Percentiles rank a stretch among this genome's conserved stretches.
Conservation (phyloP, 2,329 filamentous ascomycete species). For the Xylaria multiplex region DNA sequence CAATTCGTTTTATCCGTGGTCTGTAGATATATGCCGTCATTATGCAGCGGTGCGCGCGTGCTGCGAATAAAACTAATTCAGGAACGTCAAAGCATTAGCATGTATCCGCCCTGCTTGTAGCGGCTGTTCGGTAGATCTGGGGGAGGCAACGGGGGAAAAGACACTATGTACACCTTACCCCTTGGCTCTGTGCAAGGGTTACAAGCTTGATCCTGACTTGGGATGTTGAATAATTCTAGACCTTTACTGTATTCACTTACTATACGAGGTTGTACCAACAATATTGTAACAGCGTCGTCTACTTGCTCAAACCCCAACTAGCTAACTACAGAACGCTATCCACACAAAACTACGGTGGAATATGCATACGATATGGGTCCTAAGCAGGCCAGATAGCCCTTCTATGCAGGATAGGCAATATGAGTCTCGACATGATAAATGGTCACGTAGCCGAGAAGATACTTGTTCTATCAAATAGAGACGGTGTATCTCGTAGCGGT, state of each 20-base stretch:
- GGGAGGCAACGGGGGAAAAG: conserved; percentile 19
- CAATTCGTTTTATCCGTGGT: conserved; percentile 2
- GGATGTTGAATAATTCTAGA: not conserved
- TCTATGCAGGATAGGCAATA: not conserved
- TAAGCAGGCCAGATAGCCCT: not conserved
- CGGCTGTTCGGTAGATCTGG: conserved; percentile 22
- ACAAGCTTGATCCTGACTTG: not conserved
- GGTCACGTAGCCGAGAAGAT: not conserved
- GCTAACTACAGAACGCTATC: too few species aligned
- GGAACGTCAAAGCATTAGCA: conserved; percentile 8
- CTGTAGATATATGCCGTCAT: conserved; percentile 8
- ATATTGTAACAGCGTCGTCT: not conserved
- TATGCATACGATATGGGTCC: not conserved
- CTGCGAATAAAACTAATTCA: conserved; percentile 11
- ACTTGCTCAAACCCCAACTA: too few species aligned
- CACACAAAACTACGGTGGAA: not conserved
- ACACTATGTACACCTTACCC: not conserved
- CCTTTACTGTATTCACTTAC: not conserved
- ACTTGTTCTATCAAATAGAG: not conserved
- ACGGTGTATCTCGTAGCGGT: not conserved
- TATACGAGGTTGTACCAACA: not conserved
- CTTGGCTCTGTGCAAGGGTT: not conserved
- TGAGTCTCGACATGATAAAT: not conserved
- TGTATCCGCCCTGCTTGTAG: not conserved
- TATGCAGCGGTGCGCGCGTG: not conserved